Evolutionary conservation across 148 eudicot genomes (phyloP), one percentile per base, ranked within the genome.

Genomic region (Vaccinium corymbosum): DNA sequence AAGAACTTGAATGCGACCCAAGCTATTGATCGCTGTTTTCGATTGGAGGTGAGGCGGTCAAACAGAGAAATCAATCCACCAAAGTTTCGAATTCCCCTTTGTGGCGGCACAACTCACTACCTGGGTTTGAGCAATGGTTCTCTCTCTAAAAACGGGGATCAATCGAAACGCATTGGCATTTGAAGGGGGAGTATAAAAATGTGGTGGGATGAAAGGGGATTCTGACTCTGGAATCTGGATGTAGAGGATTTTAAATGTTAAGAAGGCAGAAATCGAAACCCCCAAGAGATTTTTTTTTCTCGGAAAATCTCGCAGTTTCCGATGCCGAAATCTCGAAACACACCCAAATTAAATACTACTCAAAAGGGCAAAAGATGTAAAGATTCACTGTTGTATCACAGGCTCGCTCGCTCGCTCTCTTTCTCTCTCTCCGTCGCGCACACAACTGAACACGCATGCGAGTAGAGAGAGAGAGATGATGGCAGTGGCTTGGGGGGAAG

Each of bases 111-210:
- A 57, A 19, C 9, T 20, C n/a, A 17, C 64, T 64, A 57, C 8
- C n/a, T 17, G 62, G 22, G n/a, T 57, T 57, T 1, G 62, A 57
- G 62, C 62, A 57, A 57, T 57, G 62, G 71, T 14, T 64, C 64
- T 1, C 64, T 22, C 64, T 17, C 52, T 50, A 1, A 27, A 68
- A 25, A 27, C 73, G 13, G 73, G 6, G 8, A 68, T 68, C 38
- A 29, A 68, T 68, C 42, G 35, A 27, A 25, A 15, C 56, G 8
- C 83, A 81, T 81, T 64, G 83, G 75, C 83, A 66, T 64, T 62
- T 42, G 27, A 22, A 48, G 2, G 73, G 35, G 2, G 46, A 55
- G 64, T 16, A 14, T n/a, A 42, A 53, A 76, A 50, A 76, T 76
- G 57, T 32, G 56, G 46, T 4, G 46, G 46, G 46, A 42, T 42